Evolutionary conservation across 2,329 filamentous ascomycete genomes (phyloP).

Genomic region (Colletotrichum sp.): DNA sequence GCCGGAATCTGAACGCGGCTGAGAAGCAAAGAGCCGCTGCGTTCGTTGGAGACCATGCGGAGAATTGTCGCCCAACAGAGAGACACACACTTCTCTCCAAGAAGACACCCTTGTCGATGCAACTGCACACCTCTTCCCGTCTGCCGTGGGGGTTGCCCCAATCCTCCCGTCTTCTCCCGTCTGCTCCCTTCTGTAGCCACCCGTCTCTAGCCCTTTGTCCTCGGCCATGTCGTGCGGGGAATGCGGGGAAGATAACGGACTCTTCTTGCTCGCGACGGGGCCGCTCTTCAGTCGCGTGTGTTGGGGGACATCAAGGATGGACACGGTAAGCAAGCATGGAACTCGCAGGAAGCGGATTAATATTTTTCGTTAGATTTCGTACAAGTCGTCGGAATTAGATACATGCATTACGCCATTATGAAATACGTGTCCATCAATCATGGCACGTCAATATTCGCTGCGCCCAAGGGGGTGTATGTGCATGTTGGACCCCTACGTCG

Average conservation of each 20-base stretch:
- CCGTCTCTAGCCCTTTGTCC: not conserved
- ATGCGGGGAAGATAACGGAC: conserved; percentile 6
- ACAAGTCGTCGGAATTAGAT: conserved; percentile 15
- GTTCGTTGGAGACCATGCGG: not conserved
- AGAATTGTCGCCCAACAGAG: not conserved
- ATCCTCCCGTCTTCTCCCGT: not conserved
- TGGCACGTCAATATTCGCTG: not conserved
- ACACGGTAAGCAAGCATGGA: not conserved
- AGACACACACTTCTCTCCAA: not conserved
- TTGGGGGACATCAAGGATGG: not conserved
- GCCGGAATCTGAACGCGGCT: not conserved
- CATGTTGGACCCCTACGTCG: not conserved
- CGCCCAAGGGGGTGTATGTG: not conserved
- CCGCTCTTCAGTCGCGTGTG: not conserved
- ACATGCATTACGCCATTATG: conserved; percentile 12
- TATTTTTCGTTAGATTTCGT: conserved; percentile 5
- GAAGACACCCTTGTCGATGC: not conserved
- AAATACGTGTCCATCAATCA: not conserved
- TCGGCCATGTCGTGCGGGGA: not conserved
- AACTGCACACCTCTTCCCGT: not conserved
- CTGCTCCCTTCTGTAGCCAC: not conserved
- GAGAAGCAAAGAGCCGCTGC: not conserved
- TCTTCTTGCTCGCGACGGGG: not conserved
- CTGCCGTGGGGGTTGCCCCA: not conserved
- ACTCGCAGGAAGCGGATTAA: not conserved